Evolutionary conservation across 2,329 filamentous ascomycete species (phyloP).

Genomic region (Scedosporium apiospermum): DNA sequence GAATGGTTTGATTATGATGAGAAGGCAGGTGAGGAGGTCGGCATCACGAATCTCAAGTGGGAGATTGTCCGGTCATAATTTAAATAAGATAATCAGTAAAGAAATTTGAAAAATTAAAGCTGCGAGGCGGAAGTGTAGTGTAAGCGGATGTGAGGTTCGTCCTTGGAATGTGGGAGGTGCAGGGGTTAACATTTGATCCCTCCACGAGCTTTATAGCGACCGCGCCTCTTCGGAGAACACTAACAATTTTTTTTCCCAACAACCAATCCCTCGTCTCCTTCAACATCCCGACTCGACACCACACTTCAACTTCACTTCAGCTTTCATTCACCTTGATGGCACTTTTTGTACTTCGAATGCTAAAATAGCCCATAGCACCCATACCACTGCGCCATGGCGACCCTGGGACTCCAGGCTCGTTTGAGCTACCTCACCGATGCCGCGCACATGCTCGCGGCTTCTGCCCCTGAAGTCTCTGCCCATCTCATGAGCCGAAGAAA

Average conservation of each 20-base stretch:
- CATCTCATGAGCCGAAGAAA: conserved; percentile 47
- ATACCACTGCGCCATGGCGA: background rate
- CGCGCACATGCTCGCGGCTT: conserved; percentile 43
- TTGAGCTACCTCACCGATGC: conserved; percentile 39
- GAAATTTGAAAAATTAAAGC: background rate
- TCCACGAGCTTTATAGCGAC: background rate
- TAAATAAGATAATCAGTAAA: background rate
- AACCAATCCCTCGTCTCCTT: background rate
- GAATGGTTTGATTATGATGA: conserved; percentile 99
- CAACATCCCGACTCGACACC: too few relatives aligned
- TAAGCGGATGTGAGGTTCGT: too few relatives aligned
- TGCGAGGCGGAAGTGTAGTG: too few relatives aligned
- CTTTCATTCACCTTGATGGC: background rate
- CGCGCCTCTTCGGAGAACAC: background rate
- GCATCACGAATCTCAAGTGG: conserved; percentile 84
- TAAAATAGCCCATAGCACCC: background rate
- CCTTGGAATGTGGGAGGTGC: background rate
- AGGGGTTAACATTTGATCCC: background rate
- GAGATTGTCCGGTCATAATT: conserved; percentile 63
- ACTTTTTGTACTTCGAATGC: background rate
- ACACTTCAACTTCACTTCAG: background rate
- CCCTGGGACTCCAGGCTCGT: conserved; percentile 1
- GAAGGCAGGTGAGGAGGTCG: conserved; percentile 84
- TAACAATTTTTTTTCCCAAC: conserved; percentile 5
- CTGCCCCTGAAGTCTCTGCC: conserved; percentile 47